phyloP scores from a whole-genome alignment of 2,329 filamentous ascomycete species.

The Cadophora sp. region DNA sequence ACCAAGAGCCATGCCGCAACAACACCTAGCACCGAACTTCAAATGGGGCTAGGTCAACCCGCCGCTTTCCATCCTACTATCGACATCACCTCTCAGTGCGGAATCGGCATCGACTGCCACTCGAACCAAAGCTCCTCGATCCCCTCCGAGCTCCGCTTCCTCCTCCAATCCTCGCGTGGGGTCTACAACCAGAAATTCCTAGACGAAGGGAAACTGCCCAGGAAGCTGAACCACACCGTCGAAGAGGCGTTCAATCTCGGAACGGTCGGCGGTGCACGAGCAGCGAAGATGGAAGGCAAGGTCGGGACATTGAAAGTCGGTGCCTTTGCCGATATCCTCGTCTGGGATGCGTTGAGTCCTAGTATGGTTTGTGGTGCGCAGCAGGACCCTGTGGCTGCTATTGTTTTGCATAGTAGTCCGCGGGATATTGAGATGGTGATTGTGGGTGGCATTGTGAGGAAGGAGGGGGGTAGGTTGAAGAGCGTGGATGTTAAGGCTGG shows the following conservation, averaged over 20 bases:
- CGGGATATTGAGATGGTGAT: slow-evolving; percentile 53
- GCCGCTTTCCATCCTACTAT: slow-evolving; percentile 43
- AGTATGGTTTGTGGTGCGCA: slow-evolving; percentile 51
- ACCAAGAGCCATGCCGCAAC: slow-evolving; percentile 49
- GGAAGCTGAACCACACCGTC: slow-evolving; percentile 44
- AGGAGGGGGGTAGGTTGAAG: slow-evolving; percentile 42
- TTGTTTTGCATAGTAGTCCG: slow-evolving; percentile 51
- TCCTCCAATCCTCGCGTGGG: slow-evolving; percentile 45
- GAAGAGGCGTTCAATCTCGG: slow-evolving; percentile 57
- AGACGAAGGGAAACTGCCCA: slow-evolving; percentile 38
- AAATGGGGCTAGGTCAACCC: slow-evolving; percentile 52
- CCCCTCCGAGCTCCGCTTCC: slow-evolving; percentile 45
- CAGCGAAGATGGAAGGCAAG: slow-evolving; percentile 50
- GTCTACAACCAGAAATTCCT: slow-evolving; percentile 43
- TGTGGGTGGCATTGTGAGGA: slow-evolving; percentile 51
- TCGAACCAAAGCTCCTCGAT: slow-evolving; percentile 44
- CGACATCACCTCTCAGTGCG: slow-evolving; percentile 42
- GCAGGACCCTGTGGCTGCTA: slow-evolving; percentile 51
- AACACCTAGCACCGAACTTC: slow-evolving; percentile 58
- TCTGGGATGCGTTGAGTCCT: slow-evolving; percentile 53
- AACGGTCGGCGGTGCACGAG: slow-evolving; percentile 54
- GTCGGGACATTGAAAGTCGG: slow-evolving; percentile 55
- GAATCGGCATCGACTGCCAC: slow-evolving; percentile 48
- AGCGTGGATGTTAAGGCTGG: slow-evolving; percentile 26
- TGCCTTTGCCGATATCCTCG: slow-evolving; percentile 55